Evolutionary conservation across 768 basidiomycete genomes (phyloP).

Genomic region (Boletus subcaerulescens): DNA sequence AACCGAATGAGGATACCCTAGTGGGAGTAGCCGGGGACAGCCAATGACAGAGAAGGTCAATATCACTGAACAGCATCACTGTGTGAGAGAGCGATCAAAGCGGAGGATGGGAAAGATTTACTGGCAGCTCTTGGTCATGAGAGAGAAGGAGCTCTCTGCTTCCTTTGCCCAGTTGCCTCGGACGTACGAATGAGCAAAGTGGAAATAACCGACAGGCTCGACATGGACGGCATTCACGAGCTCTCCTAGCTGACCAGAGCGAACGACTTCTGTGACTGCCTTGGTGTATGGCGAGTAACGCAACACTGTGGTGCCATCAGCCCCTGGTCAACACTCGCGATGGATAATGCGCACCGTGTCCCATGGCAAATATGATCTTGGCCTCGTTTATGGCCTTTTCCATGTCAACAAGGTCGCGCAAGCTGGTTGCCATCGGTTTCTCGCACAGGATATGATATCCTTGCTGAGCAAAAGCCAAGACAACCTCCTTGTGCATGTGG

Average conservation of each 20-base stretch:
- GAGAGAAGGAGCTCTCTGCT: conserved; percentile 66
- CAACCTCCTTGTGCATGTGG: conserved; percentile 70
- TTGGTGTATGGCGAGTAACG: conserved; percentile 83
- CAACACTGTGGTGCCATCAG: conserved; percentile 51
- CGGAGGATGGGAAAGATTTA: conserved; percentile 35
- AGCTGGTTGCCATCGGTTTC: conserved; percentile 84
- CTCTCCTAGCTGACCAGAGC: conserved; percentile 67
- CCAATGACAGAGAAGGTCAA: conserved; percentile 81
- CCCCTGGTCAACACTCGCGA: background rate
- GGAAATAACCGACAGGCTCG: conserved; percentile 84
- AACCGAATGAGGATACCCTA: conserved; percentile 83
- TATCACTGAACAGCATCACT: conserved; percentile 52
- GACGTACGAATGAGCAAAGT: conserved; percentile 89
- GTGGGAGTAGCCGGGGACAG: conserved; percentile 60
- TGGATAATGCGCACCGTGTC: conserved; percentile 58
- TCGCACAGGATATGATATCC: conserved; percentile 91
- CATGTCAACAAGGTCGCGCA: conserved; percentile 74
- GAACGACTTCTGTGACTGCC: conserved; percentile 67
- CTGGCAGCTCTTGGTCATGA: conserved; percentile 93
- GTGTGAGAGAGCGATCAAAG: conserved; percentile 2
- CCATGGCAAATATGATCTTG: conserved; percentile 78
- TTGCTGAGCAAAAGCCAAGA: conserved; percentile 70
- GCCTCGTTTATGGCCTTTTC: conserved; percentile 66
- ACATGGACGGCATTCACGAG: conserved; percentile 82
- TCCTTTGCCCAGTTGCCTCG: conserved; percentile 80